Evolutionary conservation across 441 rosid species (phyloP).

Genomic region (Pelargonium citronellum): DNA sequence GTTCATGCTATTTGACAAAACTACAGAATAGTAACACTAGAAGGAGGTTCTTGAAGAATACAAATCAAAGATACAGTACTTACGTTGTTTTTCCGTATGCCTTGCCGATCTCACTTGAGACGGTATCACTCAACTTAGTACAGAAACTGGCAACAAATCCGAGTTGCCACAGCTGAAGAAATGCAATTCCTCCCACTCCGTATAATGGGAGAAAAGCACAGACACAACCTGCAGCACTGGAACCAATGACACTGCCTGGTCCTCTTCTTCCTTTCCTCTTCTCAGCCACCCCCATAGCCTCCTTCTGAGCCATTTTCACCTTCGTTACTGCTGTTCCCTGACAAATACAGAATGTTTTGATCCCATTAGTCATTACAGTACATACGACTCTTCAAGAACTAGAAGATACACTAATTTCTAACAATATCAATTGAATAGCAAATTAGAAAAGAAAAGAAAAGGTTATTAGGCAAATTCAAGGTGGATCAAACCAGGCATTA

Average conservation of each 20-base stretch:
- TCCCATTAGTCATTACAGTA: background rate
- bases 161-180: constrained; percentile 60
- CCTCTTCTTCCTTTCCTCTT: constrained; percentile 90
- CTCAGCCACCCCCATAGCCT: constrained; percentile 90
- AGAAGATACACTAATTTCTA: too few species aligned
- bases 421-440: too few species aligned
- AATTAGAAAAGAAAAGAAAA: too few species aligned
- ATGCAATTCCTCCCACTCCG: constrained; percentile 53
- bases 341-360: constrained; percentile 15
- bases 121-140: constrained; percentile 88
- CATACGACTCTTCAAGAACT: too few species aligned
- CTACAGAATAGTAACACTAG: background rate
- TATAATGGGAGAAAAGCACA: constrained; percentile 68
- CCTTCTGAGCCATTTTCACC: constrained; percentile 91
- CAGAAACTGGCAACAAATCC: constrained; percentile 93
- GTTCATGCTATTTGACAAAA: background rate
- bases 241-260: constrained; percentile 88
- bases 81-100: constrained; percentile 93
- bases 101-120: constrained; percentile 89
- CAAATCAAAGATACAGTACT: constrained; percentile 27
- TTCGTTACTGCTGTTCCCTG: constrained; percentile 96
- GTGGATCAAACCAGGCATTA: too few species aligned
- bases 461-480: too few species aligned
- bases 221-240: constrained; percentile 90
- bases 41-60: background rate